These are phyloP conservation scores for Pleurotus tuber-regium DNA, from an alignment of 768 basidiomycete species.

Conservation along the genomic window DNA sequence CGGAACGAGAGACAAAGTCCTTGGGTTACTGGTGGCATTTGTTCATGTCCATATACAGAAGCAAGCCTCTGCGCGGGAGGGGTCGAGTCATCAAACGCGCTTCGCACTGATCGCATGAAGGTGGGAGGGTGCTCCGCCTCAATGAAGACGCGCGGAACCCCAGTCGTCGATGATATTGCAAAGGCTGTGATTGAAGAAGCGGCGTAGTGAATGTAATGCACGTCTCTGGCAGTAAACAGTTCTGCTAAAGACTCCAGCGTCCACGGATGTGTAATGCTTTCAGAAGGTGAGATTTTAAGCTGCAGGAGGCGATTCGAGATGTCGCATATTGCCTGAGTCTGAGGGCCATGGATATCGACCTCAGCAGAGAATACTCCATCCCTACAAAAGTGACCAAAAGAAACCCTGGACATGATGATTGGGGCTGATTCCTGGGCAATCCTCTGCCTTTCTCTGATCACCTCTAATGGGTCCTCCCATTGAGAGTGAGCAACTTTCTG, in stretches of 20 bases:
- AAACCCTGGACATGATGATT: background rate
- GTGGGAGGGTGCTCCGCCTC: conserved; percentile 29
- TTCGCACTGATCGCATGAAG: conserved; percentile 6
- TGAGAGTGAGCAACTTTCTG: background rate
- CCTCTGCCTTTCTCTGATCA: background rate
- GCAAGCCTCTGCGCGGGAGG: conserved; percentile 14
- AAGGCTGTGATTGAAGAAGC: conserved; percentile 22
- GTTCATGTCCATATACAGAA: conserved; percentile 14
- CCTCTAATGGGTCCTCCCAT: conserved; percentile 7
- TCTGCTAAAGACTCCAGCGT: background rate
- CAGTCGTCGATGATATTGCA: conserved; percentile 17
- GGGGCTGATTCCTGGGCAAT: background rate
- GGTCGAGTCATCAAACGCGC: conserved; percentile 20
- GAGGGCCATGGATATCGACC: conserved; percentile 11
- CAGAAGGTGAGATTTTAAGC: conserved; percentile 18
- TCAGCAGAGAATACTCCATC: conserved; percentile 34
- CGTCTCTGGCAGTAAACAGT: background rate
- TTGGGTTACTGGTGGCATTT: conserved; percentile 4
- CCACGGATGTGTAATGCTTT: conserved; percentile 1
- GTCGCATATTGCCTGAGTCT: conserved; percentile 32
- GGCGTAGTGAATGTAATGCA: conserved; percentile 12
- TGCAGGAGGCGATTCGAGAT: conserved; percentile 27
- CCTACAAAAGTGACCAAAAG: conserved; percentile 28
- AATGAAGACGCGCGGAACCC: conserved; percentile 25
- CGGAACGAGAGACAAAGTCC: conserved; percentile 16